Evolutionary conservation across 768 basidiomycete genomes (phyloP).

Genomic region (Hortiboletus campestris): DNA sequence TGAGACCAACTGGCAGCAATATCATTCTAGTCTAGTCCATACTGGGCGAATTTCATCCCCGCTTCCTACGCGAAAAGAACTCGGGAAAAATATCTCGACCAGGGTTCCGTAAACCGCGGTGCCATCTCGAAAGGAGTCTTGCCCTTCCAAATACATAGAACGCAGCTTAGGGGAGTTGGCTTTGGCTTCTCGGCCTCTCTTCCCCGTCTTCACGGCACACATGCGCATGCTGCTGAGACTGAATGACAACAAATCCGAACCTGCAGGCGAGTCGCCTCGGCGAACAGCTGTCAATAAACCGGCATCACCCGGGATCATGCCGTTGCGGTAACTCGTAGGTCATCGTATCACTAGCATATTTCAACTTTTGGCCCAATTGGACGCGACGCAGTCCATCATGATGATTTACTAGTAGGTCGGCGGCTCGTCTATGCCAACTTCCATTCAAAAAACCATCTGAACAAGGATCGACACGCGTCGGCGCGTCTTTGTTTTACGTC

Average conservation of each 20-base stretch:
- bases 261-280: background rate
- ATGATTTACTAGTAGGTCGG: background rate
- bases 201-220: slow-evolving; percentile 3
- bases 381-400: too few species aligned
- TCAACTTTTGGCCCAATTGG: background rate
- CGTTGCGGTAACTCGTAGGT: background rate
- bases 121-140: background rate
- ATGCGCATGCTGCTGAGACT: background rate
- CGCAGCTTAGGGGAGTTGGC: background rate
- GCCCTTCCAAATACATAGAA: background rate
- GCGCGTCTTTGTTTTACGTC: slow-evolving; percentile 26
- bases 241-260: background rate
- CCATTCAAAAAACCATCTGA: background rate
- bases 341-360: background rate
- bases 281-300: background rate
- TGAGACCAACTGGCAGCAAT: background rate
- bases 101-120: slow-evolving; percentile 17
- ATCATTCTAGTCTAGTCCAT: slow-evolving; percentile 13
- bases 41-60: slow-evolving; percentile 1
- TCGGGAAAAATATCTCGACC: slow-evolving; percentile 1
- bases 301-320: background rate
- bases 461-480: slow-evolving; percentile 18
- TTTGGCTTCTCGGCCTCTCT: background rate
- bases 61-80: slow-evolving; percentile 11
- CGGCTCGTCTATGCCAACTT: background rate